Conservation (phyloP, 2,329 filamentous ascomycete genomes). For the Fusarium poae region DNA sequence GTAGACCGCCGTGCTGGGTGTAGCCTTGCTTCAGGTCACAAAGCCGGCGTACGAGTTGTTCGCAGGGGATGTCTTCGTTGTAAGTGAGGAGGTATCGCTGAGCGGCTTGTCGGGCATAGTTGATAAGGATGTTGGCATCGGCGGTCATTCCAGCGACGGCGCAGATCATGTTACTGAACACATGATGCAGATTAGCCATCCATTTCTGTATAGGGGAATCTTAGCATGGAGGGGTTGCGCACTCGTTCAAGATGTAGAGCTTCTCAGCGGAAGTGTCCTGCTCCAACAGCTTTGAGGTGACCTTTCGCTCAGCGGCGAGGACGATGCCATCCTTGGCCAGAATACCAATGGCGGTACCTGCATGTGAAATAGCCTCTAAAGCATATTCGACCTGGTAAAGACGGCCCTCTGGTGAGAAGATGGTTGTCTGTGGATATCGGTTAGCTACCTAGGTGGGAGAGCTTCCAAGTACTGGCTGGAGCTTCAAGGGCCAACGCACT, state of each 20-base stretch:
- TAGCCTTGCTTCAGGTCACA: constrained; percentile 99
- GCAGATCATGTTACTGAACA: constrained; percentile 96
- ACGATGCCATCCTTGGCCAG: constrained; percentile 98
- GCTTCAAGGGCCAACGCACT: constrained; percentile 68
- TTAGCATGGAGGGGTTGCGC: constrained; percentile 54
- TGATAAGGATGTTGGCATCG: constrained; percentile 99
- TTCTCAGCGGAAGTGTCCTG: constrained; percentile 99
- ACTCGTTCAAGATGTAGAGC: constrained; percentile 99
- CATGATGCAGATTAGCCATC: constrained; percentile 19
- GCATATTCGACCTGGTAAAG: constrained; percentile 99
- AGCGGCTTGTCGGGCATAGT: constrained; percentile 96
- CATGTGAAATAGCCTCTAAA: constrained; percentile 97
- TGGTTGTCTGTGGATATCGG: constrained; percentile 81
- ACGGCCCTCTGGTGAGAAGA: constrained; percentile 98
- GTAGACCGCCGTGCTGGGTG: constrained; percentile 97
- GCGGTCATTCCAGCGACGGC: constrained; percentile 99
- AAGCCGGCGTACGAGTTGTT: constrained; percentile 94
- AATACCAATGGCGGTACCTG: constrained; percentile 95
- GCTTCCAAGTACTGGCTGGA: constrained; percentile 34
- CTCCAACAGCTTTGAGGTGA: constrained; percentile 98
- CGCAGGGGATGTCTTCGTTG: constrained; percentile 99
- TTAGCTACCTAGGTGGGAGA: constrained; percentile 43
- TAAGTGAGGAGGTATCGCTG: constrained; percentile 98
- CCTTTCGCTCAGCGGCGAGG: constrained; percentile 96
- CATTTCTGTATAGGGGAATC: neutral